Evolutionary conservation across 345 rosid genomes (phyloP).

Genomic region (Xanthoceras sorbifolium): DNA sequence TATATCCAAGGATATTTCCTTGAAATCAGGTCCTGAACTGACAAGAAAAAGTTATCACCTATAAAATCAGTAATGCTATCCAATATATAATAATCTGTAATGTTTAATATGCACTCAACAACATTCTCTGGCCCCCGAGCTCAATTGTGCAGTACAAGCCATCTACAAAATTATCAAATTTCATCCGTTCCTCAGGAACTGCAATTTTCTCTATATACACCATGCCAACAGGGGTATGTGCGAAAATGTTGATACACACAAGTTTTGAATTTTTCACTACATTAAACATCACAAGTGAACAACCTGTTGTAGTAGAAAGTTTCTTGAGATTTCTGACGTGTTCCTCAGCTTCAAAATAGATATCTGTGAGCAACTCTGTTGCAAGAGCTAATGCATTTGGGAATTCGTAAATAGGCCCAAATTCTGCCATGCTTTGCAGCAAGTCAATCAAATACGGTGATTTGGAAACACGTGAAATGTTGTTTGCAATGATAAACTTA

Average conservation of each 20-base stretch:
- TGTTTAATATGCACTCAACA: conserved; percentile 17
- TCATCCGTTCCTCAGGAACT: not conserved
- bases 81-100: not conserved
- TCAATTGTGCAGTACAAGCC: not conserved
- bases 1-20: not conserved
- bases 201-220: not conserved
- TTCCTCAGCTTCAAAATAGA: not conserved
- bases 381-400: not conserved
- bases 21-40: not conserved
- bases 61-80: not conserved
- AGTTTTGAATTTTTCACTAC: not conserved
- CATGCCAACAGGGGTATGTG: conserved; percentile 1
- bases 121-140: not conserved
- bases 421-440: not conserved
- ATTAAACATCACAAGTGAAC: not conserved
- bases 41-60: not conserved
- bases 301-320: conserved; percentile 6
- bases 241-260: not conserved
- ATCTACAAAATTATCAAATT: not conserved
- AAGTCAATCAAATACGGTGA: not conserved
- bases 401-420: not conserved
- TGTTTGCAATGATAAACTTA: conserved; percentile 13
- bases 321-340: not conserved
- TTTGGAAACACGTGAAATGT: not conserved
- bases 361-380: not conserved